These are phyloP conservation scores for Phialophora chinensis DNA, from an alignment of 2,329 filamentous ascomycete genomes.

Conservation along the genomic window DNA sequence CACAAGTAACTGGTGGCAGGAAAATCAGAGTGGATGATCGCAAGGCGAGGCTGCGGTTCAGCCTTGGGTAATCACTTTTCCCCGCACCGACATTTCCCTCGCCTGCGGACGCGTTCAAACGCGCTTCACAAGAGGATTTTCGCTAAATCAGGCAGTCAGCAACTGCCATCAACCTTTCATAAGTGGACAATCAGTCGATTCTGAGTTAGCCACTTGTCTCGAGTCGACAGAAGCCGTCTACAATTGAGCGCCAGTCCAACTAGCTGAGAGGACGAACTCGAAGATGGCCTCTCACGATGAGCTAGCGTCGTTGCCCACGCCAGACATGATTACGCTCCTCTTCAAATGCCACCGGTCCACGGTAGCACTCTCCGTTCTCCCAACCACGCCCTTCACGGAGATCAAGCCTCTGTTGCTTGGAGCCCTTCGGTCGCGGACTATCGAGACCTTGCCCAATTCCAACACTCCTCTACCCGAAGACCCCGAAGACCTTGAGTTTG, in stretches of 20 bases:
- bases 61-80: background rate
- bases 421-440: constrained; percentile 56
- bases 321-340: constrained; percentile 67
- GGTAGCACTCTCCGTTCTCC: constrained; percentile 69
- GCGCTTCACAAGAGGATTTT: background rate
- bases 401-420: constrained; percentile 65
- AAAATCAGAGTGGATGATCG: background rate
- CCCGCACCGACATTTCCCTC: background rate
- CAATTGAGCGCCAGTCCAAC: background rate
- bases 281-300: constrained; percentile 13
- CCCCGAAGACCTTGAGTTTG: constrained; percentile 54
- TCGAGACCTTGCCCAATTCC: constrained; percentile 46
- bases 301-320: constrained; percentile 39
- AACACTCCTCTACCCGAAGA: constrained; percentile 47
- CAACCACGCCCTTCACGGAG: constrained; percentile 56
- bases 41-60: background rate
- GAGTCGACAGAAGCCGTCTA: background rate
- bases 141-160: background rate
- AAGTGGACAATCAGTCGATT: background rate
- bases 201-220: background rate
- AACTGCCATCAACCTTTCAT: background rate
- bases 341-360: constrained; percentile 77
- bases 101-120: background rate
- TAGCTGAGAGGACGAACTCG: background rate
- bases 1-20: background rate